A percentile compares a stretch with the other conserved stretches of the same genome.
Conservation (phyloP, 805 yeast genomes). For the Metschnikowia lunata region DNA sequence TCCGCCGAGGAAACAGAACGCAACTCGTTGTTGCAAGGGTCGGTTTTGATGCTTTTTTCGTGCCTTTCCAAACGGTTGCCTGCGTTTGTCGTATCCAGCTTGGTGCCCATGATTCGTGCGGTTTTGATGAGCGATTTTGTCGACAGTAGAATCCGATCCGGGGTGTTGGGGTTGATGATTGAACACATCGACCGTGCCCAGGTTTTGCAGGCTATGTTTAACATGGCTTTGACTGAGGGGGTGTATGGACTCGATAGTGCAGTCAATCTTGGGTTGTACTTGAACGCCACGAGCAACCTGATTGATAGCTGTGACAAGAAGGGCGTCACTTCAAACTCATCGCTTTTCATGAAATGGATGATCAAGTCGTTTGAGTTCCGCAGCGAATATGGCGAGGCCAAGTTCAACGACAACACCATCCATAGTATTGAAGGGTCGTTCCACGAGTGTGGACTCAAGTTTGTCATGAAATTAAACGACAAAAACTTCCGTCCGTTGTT, state of each 20-base stretch:
- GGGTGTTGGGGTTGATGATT: constrained; percentile 57
- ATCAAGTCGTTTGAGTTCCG: constrained; percentile 70
- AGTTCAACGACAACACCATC: constrained; percentile 66
- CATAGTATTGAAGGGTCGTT: constrained; percentile 77
- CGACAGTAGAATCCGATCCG: constrained; percentile 55
- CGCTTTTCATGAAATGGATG: constrained; percentile 63
- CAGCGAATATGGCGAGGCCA: constrained; percentile 37
- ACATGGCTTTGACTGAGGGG: constrained; percentile 51
- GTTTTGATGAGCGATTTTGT: constrained; percentile 56
- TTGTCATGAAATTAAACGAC: constrained; percentile 89
- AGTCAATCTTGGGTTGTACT: constrained; percentile 56
- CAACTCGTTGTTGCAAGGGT: constrained; percentile 52
- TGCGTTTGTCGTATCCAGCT: constrained; percentile 68
- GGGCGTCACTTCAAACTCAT: constrained; percentile 66
- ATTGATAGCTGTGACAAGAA: constrained; percentile 70
- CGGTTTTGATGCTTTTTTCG: constrained; percentile 68
- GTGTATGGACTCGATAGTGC: constrained; percentile 33
- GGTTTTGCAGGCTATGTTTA: constrained; percentile 56
- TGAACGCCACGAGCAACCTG: constrained; percentile 61
- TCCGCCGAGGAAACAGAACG: constrained; percentile 18
- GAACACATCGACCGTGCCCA: constrained; percentile 64
- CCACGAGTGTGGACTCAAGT: constrained; percentile 66
- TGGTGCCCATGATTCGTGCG: constrained; percentile 56
- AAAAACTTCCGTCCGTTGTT: constrained; percentile 90
- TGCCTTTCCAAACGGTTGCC: constrained; percentile 80